phyloP scores from a whole-genome alignment of 495 filamentous ascomycete genomes.

The Podospora appendiculata region DNA sequence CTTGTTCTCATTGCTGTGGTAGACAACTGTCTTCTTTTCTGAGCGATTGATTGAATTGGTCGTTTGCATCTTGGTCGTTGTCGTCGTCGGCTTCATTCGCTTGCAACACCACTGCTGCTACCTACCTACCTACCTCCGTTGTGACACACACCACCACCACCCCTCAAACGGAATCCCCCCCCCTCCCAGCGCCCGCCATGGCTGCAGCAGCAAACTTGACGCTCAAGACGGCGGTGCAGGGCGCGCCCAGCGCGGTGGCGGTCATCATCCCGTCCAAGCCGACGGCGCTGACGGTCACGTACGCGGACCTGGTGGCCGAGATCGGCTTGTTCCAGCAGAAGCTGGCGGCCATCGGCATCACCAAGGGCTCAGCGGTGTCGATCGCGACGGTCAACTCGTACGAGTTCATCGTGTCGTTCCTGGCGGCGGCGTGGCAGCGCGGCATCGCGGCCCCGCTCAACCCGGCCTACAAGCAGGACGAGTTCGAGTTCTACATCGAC shows the following conservation, averaged over 20 bases:
- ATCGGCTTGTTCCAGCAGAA: conserved; percentile 60
- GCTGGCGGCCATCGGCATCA: conserved; percentile 62
- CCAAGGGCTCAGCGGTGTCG: conserved; percentile 57
- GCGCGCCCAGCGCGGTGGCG: conserved; percentile 36
- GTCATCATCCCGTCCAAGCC: conserved; percentile 61
- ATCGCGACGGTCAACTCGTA: conserved; percentile 72
- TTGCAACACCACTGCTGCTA: no score
- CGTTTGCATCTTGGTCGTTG: no score
- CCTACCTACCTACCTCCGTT: no score
- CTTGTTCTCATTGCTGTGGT: no score
- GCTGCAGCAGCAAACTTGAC: conserved; percentile 15
- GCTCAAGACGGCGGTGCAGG: conserved; percentile 36
- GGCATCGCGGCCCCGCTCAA: conserved; percentile 75
- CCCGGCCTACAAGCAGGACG: conserved; percentile 74
- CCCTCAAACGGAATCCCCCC: background rate
- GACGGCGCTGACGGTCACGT: conserved; percentile 51
- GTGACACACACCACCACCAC: background rate
- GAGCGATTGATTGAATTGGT: no score
- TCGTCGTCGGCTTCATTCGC: no score
- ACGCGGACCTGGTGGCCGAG: conserved; percentile 52
- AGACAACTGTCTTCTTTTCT: no score
- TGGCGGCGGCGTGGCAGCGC: conserved; percentile 69
- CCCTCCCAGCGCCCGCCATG: conserved; percentile 11
- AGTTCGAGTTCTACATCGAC: conserved; percentile 86
- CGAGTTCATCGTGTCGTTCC: conserved; percentile 75